phyloP scores from a whole-genome alignment of 306 rosid genomes.

The Styphnolobium japonicum region DNA sequence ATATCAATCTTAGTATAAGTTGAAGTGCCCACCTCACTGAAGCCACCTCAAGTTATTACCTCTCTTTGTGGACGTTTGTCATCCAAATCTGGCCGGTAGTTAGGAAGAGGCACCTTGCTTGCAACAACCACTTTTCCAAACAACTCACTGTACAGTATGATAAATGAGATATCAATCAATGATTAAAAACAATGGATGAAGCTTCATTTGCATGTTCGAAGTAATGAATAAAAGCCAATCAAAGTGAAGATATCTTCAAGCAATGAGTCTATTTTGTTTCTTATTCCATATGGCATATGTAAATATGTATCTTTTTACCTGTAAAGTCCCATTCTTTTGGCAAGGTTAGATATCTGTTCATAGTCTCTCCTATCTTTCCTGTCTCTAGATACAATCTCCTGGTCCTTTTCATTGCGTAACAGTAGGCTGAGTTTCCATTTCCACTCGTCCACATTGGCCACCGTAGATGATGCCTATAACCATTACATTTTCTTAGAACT shows the following conservation, averaged over 20 bases:
- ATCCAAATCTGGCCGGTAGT: slow-evolving; percentile 97
- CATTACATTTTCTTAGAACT: slow-evolving; percentile 19
- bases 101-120: slow-evolving; percentile 95
- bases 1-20: slow-evolving; percentile 15
- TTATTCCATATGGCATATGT: not conserved
- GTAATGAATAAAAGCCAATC: not conserved
- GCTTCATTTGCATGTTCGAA: not conserved
- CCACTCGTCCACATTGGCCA: slow-evolving; percentile 97
- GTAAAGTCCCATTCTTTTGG: slow-evolving; percentile 88
- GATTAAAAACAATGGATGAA: not conserved
- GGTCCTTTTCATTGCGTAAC: slow-evolving; percentile 76
- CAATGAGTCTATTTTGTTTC: not conserved
- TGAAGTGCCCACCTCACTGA: not conserved
- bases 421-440: slow-evolving; percentile 96
- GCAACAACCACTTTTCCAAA: slow-evolving; percentile 96
- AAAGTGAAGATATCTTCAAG: not conserved
- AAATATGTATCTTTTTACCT: slow-evolving; percentile 43
- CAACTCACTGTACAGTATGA: slow-evolving; percentile 49
- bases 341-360: slow-evolving; percentile 91
- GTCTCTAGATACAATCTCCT: slow-evolving; percentile 86
- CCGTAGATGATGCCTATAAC: slow-evolving; percentile 80
- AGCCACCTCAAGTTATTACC: slow-evolving; percentile 46
- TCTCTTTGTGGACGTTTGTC: slow-evolving; percentile 98
- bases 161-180: slow-evolving; percentile 9
- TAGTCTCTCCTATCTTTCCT: slow-evolving; percentile 90